Percentiles rank a stretch among this genome's conserved stretches.
Evolutionary conservation across 2,329 filamentous ascomycete species (phyloP).

Genomic region (Diaporthe capsici): DNA sequence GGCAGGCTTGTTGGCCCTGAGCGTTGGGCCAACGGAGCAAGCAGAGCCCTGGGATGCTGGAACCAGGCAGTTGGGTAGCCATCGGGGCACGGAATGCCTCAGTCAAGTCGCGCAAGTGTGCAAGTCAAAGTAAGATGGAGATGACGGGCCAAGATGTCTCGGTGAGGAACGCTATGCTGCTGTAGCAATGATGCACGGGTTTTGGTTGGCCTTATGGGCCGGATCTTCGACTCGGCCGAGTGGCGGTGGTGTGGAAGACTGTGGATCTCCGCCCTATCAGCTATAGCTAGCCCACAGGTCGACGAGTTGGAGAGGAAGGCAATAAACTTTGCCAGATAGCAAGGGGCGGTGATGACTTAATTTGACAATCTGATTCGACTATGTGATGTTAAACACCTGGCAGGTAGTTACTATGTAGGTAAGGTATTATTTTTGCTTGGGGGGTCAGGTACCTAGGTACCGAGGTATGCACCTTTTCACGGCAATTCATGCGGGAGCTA

Average conservation of each 20-base stretch:
- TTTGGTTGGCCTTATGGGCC: not conserved
- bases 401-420: not conserved
- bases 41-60: too few relatives aligned
- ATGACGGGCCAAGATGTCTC: not conserved
- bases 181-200: not conserved
- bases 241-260: not conserved
- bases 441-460: not conserved
- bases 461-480: not conserved
- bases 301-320: not conserved
- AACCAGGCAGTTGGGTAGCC: too few relatives aligned
- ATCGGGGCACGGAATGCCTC: too few relatives aligned
- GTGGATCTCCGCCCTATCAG: not conserved
- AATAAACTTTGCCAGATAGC: not conserved
- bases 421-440: not conserved
- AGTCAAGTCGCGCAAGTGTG: too few relatives aligned
- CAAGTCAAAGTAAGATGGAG: too few relatives aligned
- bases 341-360: not conserved
- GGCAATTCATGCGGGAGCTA: constrained; percentile 27
- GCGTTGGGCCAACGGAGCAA: too few relatives aligned
- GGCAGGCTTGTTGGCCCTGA: too few relatives aligned
- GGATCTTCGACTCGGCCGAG: constrained; percentile 13
- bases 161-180: not conserved
- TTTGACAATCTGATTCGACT: not conserved
- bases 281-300: not conserved
- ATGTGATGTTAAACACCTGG: not conserved